These are phyloP conservation scores for Fraxinus dipetala DNA, from an alignment of 305 asterid genomes.

Conservation along the genomic window DNA sequence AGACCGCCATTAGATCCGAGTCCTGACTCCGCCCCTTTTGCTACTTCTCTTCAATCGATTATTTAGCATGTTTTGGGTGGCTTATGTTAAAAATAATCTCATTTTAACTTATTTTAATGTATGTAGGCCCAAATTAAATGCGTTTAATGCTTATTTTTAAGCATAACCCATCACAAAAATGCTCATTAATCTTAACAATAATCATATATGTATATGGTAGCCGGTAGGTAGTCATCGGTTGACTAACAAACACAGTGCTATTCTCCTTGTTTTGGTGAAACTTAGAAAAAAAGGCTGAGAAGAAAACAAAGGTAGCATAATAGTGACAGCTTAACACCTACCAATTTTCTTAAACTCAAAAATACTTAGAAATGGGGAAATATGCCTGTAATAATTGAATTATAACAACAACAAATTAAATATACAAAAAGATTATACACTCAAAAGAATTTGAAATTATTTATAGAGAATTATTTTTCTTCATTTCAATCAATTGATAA, in stretches of 20 bases:
- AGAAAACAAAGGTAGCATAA: neutral
- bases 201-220: neutral
- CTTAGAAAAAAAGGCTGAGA: neutral
- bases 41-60: neutral
- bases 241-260: neutral
- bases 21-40: too few relatives aligned
- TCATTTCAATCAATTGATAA: neutral
- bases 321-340: neutral
- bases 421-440: neutral
- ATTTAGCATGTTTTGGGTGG: neutral
- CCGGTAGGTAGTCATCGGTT: neutral
- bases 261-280: neutral
- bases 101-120: too few relatives aligned
- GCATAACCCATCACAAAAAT: neutral
- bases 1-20: neutral
- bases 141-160: neutral
- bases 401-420: neutral
- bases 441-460: neutral
- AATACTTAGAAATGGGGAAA: neutral
- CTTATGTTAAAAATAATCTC: neutral
- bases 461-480: neutral
- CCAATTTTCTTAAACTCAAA: neutral
- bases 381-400: neutral
- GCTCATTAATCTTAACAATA: neutral
- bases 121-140: neutral